Base-by-base conservation (phyloP, 129 eudicot species). In the Flaveria trinervia region DNA sequence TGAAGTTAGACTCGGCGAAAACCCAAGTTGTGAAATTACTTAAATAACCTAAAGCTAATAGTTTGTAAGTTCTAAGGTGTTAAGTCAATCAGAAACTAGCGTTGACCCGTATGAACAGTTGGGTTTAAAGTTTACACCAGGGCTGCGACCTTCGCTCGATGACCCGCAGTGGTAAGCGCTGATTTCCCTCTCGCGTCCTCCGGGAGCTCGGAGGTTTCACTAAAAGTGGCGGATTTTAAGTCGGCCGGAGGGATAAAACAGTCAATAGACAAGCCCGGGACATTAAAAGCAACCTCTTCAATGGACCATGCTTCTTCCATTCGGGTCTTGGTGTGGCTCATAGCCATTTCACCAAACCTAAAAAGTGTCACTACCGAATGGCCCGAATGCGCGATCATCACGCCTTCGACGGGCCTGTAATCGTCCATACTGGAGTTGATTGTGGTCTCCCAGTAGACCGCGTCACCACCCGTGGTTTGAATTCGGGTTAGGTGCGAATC, bases 231-330 rank as follows among this genome's bases (percentile, higher is more conserved):
- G 1, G 89, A 84, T 80, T 82, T 85, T 67, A 92, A 76, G 15
- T 92, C 97, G 15, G 97, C 90, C 1, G 97, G 97, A 65, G 97
- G 97, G 74, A 92, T 89, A 74, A 92, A 92, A 81, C 97, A 92
- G 85, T 92, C 97, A 1, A 82, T 41, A 26, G 97, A 92, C 65
- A 92, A 72, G 6, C 97, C 97, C 0, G 97, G 97, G 46, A 92
- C 88, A 7, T 92, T 92, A 70, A 92, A 92, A 1, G 96, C 97
- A 1, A 92, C 97, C 64, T 92, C 97, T 76, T 89, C 96, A 64
- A 92, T 92, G 33, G 97, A 89, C 97, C 97, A 92, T 20, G 87
- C 89, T 84, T 92, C 97, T 85, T 92, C 97, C 97, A 92, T 92
- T 72, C 96, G 79, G 5, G 97, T 92, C 68, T 85, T 92, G 11